Evolutionary conservation across 2,329 filamentous ascomycete species (phyloP), one percentile per base, ranked within the genome.

Genomic region (Colletotrichum agaves): DNA sequence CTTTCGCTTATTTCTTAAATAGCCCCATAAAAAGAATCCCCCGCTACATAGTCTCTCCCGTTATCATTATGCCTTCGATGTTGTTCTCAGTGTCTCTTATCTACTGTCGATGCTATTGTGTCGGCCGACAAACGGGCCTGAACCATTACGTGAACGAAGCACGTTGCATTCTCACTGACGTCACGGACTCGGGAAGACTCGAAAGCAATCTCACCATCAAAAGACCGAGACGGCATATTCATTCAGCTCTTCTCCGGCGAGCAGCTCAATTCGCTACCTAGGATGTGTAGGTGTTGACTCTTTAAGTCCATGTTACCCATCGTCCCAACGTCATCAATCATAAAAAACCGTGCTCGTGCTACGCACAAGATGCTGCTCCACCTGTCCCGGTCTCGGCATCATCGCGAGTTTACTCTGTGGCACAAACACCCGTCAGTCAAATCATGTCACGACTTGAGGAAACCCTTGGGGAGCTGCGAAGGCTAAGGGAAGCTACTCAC

Each of bases 191-290:
- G 35, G 35, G 35, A 37, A 37, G 13, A 27, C 27, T 27, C 27
- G 6, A 27, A 5, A 27, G 6, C 6, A 27, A 7, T 27, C 27
- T 8, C 27, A 27, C 27, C 6, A 27, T 8, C 5, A 27, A 5
- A 27, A 27, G 6, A 4, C 27, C 35, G 13, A 8, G 4, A 37
- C 11, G 5, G 6, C 11, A 33, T 21, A 2, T 39, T 65, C 47
- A 33, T 61, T 61, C 47, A 55, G 23, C 56, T 44, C 41, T 27
- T 35, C 19, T 19, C 12, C 47, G 62, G 56, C 49, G 15, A 33
- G 56, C 41, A 65, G 47, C 62, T 61, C 39, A 53, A 55, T 65
- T 65, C 31, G 56, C 57, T 61, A 61, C 19, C 62, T 65, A n/a
- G 61, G 62, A 41, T 65, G 47, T 31, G 12, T 65, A 62, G 39